phyloP scores from a whole-genome alignment of 2,329 filamentous ascomycete genomes.

The Fusarium mangiferae region DNA sequence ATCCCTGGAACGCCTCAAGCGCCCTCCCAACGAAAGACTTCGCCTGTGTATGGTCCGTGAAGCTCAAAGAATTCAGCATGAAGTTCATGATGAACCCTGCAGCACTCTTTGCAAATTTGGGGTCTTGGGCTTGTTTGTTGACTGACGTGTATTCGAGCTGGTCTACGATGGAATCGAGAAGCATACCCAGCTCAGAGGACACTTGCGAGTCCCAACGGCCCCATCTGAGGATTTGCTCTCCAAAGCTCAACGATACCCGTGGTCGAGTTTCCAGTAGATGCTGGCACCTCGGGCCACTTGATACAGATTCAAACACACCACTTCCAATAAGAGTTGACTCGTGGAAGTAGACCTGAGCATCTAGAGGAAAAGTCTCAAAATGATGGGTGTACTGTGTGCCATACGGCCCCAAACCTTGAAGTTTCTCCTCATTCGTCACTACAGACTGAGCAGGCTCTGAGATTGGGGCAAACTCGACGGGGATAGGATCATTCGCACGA shows the following conservation, averaged over 20 bases:
- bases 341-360: conserved; percentile 67
- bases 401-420: conserved; percentile 68
- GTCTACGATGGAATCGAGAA: conserved; percentile 69
- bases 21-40: conserved; percentile 57
- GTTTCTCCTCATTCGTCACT: conserved; percentile 41
- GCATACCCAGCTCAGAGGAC: conserved; percentile 70
- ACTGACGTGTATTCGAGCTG: conserved; percentile 46
- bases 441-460: conserved; percentile 10
- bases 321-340: conserved; percentile 67
- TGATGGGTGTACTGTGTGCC: conserved; percentile 70
- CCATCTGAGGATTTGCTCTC: conserved; percentile 63
- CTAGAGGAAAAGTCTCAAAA: conserved; percentile 71
- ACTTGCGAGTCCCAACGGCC: conserved; percentile 65
- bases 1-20: conserved; percentile 55
- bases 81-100: conserved; percentile 62
- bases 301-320: conserved; percentile 58
- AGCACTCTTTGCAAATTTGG: conserved; percentile 42
- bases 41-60: conserved; percentile 49
- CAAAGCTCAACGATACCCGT: conserved; percentile 57
- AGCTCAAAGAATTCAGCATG: conserved; percentile 55
- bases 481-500: conserved; percentile 64
- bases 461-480: conserved; percentile 4
- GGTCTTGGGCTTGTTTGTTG: conserved; percentile 1
- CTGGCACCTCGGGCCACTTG: conserved; percentile 45
- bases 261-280: conserved; percentile 47